Conservation (phyloP, 1,284 basidiomycete species). For the Omphalotus olearius region DNA sequence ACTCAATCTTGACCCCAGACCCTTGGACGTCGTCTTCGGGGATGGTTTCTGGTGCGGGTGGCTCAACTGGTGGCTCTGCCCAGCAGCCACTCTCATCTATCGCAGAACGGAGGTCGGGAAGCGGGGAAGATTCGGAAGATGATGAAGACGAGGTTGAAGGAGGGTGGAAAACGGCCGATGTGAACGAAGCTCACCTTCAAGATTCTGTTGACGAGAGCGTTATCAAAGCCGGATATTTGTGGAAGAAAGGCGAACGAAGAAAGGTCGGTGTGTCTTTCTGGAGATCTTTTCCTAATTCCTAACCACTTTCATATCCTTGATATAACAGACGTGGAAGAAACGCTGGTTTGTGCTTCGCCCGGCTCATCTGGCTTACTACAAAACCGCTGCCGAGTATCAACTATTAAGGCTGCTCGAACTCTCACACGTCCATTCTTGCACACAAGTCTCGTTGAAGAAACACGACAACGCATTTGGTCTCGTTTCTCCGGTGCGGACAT, state of each 20-base stretch:
- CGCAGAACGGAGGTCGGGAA: constrained; percentile 64
- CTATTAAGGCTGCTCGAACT: constrained; percentile 89
- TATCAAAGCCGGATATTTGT: constrained; percentile 88
- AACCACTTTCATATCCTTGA: constrained; percentile 10
- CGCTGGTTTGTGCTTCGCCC: constrained; percentile 96
- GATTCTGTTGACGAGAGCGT: constrained; percentile 66
- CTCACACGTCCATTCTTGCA: constrained; percentile 87
- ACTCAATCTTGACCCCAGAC: constrained; percentile 63
- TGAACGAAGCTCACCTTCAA: constrained; percentile 29
- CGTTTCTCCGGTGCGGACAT: constrained; percentile 89
- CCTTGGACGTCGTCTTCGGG: constrained; percentile 29
- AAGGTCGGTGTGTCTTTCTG: constrained; percentile 62
- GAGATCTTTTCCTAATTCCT: constrained; percentile 12
- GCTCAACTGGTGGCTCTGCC: constrained; percentile 5
- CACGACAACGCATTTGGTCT: constrained; percentile 90
- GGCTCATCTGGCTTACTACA: constrained; percentile 95
- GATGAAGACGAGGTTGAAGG: constrained; percentile 65
- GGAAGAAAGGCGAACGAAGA: constrained; percentile 94
- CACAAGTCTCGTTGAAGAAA: constrained; percentile 84
- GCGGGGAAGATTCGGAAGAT: constrained; percentile 73
- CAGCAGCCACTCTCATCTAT: constrained; percentile 65
- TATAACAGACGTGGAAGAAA: constrained; percentile 92
- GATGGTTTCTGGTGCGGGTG: constrained; percentile 8
- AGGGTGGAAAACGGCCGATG: constrained; percentile 55
- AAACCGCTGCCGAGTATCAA: constrained; percentile 90